Base-by-base conservation (phyloP, 768 basidiomycete species). In the Rhizopogon salebrosus region DNA sequence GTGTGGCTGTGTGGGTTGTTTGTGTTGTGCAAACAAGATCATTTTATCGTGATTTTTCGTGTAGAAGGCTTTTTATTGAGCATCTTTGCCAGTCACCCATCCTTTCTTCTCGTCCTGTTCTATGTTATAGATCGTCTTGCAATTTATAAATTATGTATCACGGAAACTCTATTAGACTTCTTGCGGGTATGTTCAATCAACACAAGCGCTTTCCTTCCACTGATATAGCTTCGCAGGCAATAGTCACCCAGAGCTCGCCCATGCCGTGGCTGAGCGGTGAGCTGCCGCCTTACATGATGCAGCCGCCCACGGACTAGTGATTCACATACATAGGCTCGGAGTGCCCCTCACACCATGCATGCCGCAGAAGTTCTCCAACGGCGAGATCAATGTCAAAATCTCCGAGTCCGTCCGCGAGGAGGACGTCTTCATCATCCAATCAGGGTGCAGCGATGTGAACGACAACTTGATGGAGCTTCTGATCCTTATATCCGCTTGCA, bases 391-490 rank as follows among this genome's bases (percentile, higher is more conserved):
- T 70, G 89, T 95, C 74, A 93, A 89, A 71, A 97, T 98, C 60
- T 80, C 85, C 48, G 95, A 98, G 73, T 94, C 91, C 52, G 87
- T 99, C 41, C 87, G 97, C 41, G 95, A 98, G 71, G 94, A 94
- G 72, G 97, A 99, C 70, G 93, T 98, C 24, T 99, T 98, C 77
- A 97, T 99, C 77, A 82, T 99, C 69, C 97, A 99, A 74, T 87
- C 90, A 13, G 87, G 88, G 27, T 89, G 83, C 71, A 74, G 76
- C 67, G 92, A 94, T 63, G 92, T 93, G 66, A 95, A 97, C 70
- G 95, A 97, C 72, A 87, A 92, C 70, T 76, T 98, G 58, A 95
- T 99, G 93, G 97, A 99, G 69, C 91, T 99, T 57, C 89, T 98
- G 68, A 92, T 99, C 67, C 86, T 99, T 73, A 93, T 97, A 62